These are phyloP conservation scores for Naganishia liquefaciens DNA, from an alignment of 1,284 basidiomycete species.

Conservation along the genomic window DNA sequence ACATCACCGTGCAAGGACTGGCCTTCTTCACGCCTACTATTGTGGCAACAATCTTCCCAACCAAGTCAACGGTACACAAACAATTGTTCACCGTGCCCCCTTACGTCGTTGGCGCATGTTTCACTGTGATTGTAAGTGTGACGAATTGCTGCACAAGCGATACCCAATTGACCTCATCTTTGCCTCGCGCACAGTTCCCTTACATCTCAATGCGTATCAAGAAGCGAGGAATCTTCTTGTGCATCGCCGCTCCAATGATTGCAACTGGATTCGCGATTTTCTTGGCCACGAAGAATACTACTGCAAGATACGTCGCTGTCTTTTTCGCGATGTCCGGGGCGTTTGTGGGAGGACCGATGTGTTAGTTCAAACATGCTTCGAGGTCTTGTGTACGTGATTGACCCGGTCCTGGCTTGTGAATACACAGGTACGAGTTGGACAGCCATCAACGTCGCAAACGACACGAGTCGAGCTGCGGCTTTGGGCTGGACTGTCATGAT, in stretches of 20 bases:
- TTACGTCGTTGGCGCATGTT: conserved; percentile 45
- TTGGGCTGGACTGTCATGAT: conserved; percentile 26
- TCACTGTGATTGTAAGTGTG: conserved; percentile 35
- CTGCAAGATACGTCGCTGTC: conserved; percentile 26
- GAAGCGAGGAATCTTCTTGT: conserved; percentile 40
- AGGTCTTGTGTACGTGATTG: no score
- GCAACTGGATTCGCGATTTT: conserved; percentile 45
- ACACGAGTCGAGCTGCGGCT: conserved; percentile 28
- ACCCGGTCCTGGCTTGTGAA: no score
- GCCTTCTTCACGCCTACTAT: conserved; percentile 40
- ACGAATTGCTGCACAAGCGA: no score
- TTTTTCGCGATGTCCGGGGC: conserved; percentile 28
- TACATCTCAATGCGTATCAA: conserved; percentile 42
- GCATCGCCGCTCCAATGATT: conserved; percentile 42
- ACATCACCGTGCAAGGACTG: conserved; percentile 46
- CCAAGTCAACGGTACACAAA: conserved; percentile 42
- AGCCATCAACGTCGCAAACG: conserved; percentile 24
- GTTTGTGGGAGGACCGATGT: not conserved
- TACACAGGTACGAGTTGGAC: conserved; percentile 1
- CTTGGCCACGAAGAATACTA: conserved; percentile 35
- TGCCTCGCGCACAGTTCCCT: conserved; percentile 22
- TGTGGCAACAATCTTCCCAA: conserved; percentile 50
- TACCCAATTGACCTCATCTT: no score
- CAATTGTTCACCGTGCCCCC: conserved; percentile 52
- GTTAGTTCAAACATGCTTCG: not conserved